These are phyloP conservation scores for Cladosporium oxysporum DNA, from an alignment of 2,329 filamentous ascomycete genomes.

Conservation along the genomic window DNA sequence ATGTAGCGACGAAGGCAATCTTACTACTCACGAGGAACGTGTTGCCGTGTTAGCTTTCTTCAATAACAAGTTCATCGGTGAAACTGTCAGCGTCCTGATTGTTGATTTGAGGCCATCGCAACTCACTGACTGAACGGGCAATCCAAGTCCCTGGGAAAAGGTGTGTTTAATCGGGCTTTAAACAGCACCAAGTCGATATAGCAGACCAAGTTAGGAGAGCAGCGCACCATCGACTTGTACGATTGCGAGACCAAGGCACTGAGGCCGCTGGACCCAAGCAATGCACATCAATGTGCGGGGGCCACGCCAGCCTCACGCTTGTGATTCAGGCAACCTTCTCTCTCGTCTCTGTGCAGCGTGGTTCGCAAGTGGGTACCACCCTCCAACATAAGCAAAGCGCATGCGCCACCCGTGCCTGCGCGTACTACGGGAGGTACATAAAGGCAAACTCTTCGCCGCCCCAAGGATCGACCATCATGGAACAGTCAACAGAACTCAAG, in stretches of 20 bases:
- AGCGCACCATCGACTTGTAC: neutral
- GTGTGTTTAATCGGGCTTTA: neutral
- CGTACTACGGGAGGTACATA: neutral
- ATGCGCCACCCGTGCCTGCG: neutral
- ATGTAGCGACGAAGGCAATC: neutral
- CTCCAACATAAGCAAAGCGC: neutral
- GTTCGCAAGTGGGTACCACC: neutral
- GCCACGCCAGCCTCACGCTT: neutral
- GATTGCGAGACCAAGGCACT: neutral
- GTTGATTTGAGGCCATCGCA: neutral
- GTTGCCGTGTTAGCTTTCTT: neutral
- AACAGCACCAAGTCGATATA: neutral
- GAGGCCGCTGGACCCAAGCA: neutral
- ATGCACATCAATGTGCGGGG: neutral
- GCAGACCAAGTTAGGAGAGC: neutral
- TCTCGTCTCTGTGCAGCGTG: too few species aligned
- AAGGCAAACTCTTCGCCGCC: neutral
- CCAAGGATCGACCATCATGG: neutral
- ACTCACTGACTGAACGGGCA: neutral
- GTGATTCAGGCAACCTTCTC: conserved; percentile 6
- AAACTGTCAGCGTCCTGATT: neutral
- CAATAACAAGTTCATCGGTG: neutral
- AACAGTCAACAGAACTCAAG: neutral
- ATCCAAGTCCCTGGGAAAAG: neutral
- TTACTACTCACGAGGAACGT: neutral